Evolutionary conservation across 305 asterid genomes (phyloP), one percentile per base, ranked within the genome.

Genomic region (Fraxinus sp.): DNA sequence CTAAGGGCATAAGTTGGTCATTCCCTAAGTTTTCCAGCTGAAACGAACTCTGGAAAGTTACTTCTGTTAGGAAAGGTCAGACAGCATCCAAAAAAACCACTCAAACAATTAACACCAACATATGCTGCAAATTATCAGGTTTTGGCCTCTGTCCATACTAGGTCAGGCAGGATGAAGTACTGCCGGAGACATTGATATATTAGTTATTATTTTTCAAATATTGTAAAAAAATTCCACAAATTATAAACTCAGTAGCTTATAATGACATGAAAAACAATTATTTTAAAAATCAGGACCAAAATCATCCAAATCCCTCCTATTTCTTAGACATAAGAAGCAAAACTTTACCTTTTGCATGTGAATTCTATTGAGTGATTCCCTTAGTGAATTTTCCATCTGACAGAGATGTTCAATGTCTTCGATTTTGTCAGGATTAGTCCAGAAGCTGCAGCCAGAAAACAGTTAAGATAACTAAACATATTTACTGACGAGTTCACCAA

Each of bases 361-460:
- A 81, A 92, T 64, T 84, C 85, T 86, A 87, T 85, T 84, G 75
- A 92, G 96, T 16, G 93, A 84, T 80, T 91, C 94, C 83, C 82
- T 87, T 3, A 92, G 87, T 33, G 91, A 88, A 80, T 81, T 86
- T 87, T 94, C 98, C 97, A 94, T 92, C 90, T 91, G 95, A 82
- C 75, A 81, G 16, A 94, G 92, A 85, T 88, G 95, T 78, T 91
- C 93, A 33, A 86, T 74, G 70, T 90, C 92, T 79, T 91, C 95
- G 7, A 86, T 87, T 87, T 86, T 89, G 86, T 92, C 97, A 35
- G 90, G 96, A 88, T 92, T 91, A 85, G 89, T 81, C 97, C 97
- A 92, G 93, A 90, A 91, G 88, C 96, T 94, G 87, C 81, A 72
- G 68, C 18, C 41, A 76, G 5, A 46, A 32, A 73, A 75, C 10